Percentiles rank a stretch among this genome's conserved stretches.
phyloP scores from a whole-genome alignment of 2,329 filamentous ascomycete genomes.

The Xylariomycetidae sp. region DNA sequence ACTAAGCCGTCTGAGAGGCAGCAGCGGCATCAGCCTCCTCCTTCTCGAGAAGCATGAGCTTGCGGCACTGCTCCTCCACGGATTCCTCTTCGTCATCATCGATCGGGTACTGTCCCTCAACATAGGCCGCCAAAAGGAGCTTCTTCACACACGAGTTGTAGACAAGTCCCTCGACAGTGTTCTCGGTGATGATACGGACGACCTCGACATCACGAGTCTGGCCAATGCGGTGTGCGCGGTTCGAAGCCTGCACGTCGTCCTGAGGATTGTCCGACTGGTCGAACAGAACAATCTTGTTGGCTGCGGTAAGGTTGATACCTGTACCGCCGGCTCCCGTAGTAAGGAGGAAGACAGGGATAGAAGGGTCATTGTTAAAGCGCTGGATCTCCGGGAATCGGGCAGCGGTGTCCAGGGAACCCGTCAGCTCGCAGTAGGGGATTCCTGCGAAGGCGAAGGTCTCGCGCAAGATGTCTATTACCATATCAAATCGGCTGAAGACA shows the following conservation, averaged over 20 bases:
- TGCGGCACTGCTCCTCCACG: constrained; percentile 27
- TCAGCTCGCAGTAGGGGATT: constrained; percentile 79
- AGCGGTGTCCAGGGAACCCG: constrained; percentile 76
- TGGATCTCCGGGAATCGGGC: constrained; percentile 86
- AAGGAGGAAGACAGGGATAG: constrained; percentile 86
- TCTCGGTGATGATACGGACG: constrained; percentile 72
- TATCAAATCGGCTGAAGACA: constrained; percentile 90
- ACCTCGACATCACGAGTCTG: constrained; percentile 90
- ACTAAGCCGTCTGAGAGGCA: neutral
- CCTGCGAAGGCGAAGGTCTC: constrained; percentile 69
- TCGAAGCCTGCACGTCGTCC: constrained; percentile 97
- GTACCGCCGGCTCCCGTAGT: constrained; percentile 94
- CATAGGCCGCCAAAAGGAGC: constrained; percentile 67
- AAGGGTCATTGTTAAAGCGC: constrained; percentile 69
- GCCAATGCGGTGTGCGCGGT: constrained; percentile 90
- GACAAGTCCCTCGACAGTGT: constrained; percentile 90
- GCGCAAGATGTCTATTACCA: constrained; percentile 85
- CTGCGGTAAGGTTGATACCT: constrained; percentile 90
- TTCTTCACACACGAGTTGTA: constrained; percentile 89
- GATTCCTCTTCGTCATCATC: constrained; percentile 40
- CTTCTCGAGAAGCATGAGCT: constrained; percentile 25
- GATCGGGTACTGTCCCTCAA: constrained; percentile 58
- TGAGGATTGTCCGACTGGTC: constrained; percentile 97
- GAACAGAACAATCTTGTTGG: constrained; percentile 97
- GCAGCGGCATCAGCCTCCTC: constrained; percentile 7